Base-by-base conservation (phyloP, 768 basidiomycete species). In the Sporobolomyces pararoseus region DNA sequence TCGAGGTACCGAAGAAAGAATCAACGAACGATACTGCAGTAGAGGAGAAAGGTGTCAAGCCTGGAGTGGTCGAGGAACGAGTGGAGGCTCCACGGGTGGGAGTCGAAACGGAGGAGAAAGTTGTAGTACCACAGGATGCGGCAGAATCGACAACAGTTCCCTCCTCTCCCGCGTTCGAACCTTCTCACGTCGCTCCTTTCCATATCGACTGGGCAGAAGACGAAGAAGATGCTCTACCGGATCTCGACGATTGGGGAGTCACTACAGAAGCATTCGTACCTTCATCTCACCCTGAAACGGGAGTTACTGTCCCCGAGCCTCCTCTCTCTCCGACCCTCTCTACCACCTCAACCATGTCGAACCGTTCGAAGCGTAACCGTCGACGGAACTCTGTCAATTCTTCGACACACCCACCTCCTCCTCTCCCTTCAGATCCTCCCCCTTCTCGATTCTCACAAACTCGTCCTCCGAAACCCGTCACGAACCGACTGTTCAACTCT, bases 191-290 rank as follows among this genome's bases (percentile, higher is more conserved):
- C 34, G 21, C 34, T 25, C 35, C 34, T 16, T 39, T 37, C 66
- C 89, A 91, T 72, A 88, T 91, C 66, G 89, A 91, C 79, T 92
- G 90, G 90, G 90, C 90, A 49, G 88, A 87, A 42, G 89, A 91
- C 73, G 75, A 73, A 23, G 76, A 73, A 25, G 84, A 85, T 69
- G 86, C 84, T 70, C 81, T 92, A 3, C 90, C 90, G 7, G 89
- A 90, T 79, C 82, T 92, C 32, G 85, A 91, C 77, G 90, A 92
- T 77, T 92, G 90, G 90, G 89, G 87, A 25, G 84, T 90, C 52
- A 31, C 42, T 27, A 60, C 55, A 6, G 39, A 13, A 47, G 21
- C 46, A 12, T 47, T 23, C 46, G 10, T 23, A 23, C 21, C 46
- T 14, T 6, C 46, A 23, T 23, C 46, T 47, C 46, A 13, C 46